Evolutionary conservation across 2,329 filamentous ascomycete genomes (phyloP), one percentile per base, ranked within the genome.

Genomic region (Apiospora malaysiana): DNA sequence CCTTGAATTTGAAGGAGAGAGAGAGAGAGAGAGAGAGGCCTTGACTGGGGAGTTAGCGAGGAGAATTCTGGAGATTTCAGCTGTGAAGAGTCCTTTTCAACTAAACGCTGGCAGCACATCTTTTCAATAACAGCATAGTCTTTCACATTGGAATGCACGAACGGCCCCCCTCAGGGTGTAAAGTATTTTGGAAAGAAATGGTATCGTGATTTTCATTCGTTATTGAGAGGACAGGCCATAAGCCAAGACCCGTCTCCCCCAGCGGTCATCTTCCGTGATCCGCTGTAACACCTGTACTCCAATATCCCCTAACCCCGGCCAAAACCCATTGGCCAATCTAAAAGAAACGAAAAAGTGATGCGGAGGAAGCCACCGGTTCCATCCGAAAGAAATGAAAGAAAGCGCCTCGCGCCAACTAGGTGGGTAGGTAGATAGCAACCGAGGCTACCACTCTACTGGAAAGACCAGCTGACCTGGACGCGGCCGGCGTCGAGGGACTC

Each of bases 401-500:
- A 46, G 27, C n/a, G 65, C 23, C 42, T 18, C 65, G 14, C 18
- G 40, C 40, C 27, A n/a, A 67, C 18, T 4, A 67, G n/a, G 37
- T 37, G 18, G 23, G 12, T 5, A 43, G 16, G 42, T 45, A 45
- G 42, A 14, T 16, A 45, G 42, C 40, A 42, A 9, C 40, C 42
- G 16, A 12, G 18, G 21, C 32, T 23, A 18, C 32, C 14, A 18
- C 32, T 12, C 32, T 51, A 68, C 46, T 51, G 16, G 32, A 56
- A 68, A 43, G 46, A 40, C 68, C 68, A 69, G 42, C n/a, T 45
- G 40, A 69, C 51, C 49, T 43, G 21, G 42, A 65, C 51, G 14
- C 49, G 49, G 40, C 68, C 68, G 10, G 23, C 37, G 40, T 66
- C 68, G n/a, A 63, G 68, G 10, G 27, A 37, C 16, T 51, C 68